These are phyloP conservation scores for Plectosphaerella sp. DNA, from an alignment of 2,329 filamentous ascomycete genomes.

Conservation along the genomic window DNA sequence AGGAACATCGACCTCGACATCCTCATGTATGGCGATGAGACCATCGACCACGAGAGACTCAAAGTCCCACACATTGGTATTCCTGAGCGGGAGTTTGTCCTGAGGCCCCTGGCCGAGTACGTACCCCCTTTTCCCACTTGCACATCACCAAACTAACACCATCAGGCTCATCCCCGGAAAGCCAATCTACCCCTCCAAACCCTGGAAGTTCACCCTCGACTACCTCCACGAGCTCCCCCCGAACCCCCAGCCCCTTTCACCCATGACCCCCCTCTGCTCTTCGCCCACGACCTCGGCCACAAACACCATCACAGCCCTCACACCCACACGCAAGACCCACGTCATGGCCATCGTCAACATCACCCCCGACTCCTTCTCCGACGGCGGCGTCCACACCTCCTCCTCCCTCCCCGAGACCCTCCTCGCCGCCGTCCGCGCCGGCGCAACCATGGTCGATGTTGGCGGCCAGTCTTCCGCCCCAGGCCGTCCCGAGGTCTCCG, in stretches of 20 bases:
- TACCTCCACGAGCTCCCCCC: constrained; percentile 55
- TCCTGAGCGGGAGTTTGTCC: constrained; percentile 87
- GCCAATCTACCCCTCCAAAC: constrained; percentile 45
- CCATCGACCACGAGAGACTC: constrained; percentile 66
- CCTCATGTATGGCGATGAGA: constrained; percentile 69
- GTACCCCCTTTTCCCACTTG: constrained; percentile 15
- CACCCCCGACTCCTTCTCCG: constrained; percentile 95
- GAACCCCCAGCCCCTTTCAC: constrained; percentile 46
- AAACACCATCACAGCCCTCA: constrained; percentile 48
- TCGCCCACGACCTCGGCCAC: constrained; percentile 34
- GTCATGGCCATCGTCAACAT: constrained; percentile 95
- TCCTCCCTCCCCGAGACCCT: constrained; percentile 56
- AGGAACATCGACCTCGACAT: constrained; percentile 95
- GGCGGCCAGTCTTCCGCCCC: constrained; percentile 93
- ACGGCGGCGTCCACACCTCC: constrained; percentile 65
- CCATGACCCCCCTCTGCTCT: constrained; percentile 51
- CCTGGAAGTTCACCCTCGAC: constrained; percentile 58
- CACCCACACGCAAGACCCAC: constrained; percentile 59
- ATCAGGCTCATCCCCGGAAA: constrained; percentile 51
- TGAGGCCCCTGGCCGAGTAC: constrained; percentile 79
- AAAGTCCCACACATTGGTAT: constrained; percentile 81
- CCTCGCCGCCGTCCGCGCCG: constrained; percentile 56
- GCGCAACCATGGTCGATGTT: constrained; percentile 83
- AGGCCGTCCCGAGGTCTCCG: constrained; percentile 61
- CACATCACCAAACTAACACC: neutral